Evolutionary conservation across 2,329 filamentous ascomycete genomes (phyloP), one percentile per base, ranked within the genome.

Genomic region (Cercospora janseana): DNA sequence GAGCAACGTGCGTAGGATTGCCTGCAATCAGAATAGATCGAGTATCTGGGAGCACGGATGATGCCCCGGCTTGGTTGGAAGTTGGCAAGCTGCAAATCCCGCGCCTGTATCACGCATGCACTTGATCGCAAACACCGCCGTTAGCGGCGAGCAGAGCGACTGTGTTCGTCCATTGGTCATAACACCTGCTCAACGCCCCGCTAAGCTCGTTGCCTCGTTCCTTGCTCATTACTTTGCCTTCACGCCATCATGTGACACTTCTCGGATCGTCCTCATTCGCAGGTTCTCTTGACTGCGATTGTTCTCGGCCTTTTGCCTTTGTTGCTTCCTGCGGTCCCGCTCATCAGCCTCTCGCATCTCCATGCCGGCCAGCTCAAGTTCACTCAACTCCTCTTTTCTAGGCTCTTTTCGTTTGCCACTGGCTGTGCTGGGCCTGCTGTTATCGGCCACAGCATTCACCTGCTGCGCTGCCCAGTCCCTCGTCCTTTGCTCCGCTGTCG

Each of bases 331-430:
- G 40, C 58, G 50, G 13, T 58, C 62, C 42, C 57, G 53, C 47
- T 65, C 64, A 21, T 67, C 64, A 8, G 60, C 62, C 44, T 67
- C 64, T 12, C 63, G 55, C 63, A 67, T 67, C 54, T 66, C 65
- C 41, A 59, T 59, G 1, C 64, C 65, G 3, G 65, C 65, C 20
- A 63, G 40, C 51, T 67, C 65, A n/a, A 67, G 52, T 40, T 66
- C 65, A 24, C 50, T 60, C 54, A 62, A 55, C 4, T 59, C 62
- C 16, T 63, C 62, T 32, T 60, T 59, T 46, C 64, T 65, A 6
- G 31, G 48, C 9, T 50, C 50, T 32, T 46, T 46, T 15, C 55
- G 32, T 16, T 46, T 51, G 21, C 44, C 44, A 40, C 34, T 47
- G 2, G 44, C 38, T 7, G 21, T 44, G 16, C 45, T 53, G 9